These are phyloP conservation scores for Beta macrorhiza DNA, from an alignment of 179 eudicot species.

Conservation along the genomic window DNA sequence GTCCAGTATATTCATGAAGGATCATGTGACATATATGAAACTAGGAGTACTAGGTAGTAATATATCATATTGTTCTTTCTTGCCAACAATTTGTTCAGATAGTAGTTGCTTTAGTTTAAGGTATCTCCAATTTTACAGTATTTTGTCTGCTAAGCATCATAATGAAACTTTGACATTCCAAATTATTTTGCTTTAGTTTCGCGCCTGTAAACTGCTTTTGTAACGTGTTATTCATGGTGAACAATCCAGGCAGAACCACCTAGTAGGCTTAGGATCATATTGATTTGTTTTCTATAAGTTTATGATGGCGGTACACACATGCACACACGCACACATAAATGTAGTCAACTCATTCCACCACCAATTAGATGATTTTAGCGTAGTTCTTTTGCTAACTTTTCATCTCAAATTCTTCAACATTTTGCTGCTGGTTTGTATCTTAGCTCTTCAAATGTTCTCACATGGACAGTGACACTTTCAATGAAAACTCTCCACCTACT, in stretches of 20 bases:
- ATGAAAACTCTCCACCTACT: constrained; percentile 95
- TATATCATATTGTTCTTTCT: constrained; percentile 1
- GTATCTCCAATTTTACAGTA: constrained; percentile 7
- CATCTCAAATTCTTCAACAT: neutral
- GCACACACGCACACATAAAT: neutral
- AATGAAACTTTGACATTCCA: neutral
- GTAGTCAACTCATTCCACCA: neutral
- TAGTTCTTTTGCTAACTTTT: neutral
- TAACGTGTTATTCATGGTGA: neutral
- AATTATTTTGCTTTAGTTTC: constrained; percentile 8
- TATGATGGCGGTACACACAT: neutral
- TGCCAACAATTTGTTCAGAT: too few relatives aligned
- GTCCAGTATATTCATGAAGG: constrained; percentile 16
- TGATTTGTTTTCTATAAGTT: neutral
- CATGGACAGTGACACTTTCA: constrained; percentile 81
- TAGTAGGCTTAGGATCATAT: neutral
- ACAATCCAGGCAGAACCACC: neutral
- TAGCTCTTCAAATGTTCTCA: neutral
- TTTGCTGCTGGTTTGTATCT: constrained; percentile 12
- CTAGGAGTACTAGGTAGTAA: neutral
- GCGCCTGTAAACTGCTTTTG: neutral
- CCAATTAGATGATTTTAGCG: constrained; percentile 9
- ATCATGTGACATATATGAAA: neutral
- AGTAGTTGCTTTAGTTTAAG: neutral
- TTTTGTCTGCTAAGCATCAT: neutral